Percentiles rank a stretch among this genome's conserved stretches.
phyloP scores from a whole-genome alignment of 2,329 filamentous ascomycete genomes.

The Alternaria conjuncta region DNA sequence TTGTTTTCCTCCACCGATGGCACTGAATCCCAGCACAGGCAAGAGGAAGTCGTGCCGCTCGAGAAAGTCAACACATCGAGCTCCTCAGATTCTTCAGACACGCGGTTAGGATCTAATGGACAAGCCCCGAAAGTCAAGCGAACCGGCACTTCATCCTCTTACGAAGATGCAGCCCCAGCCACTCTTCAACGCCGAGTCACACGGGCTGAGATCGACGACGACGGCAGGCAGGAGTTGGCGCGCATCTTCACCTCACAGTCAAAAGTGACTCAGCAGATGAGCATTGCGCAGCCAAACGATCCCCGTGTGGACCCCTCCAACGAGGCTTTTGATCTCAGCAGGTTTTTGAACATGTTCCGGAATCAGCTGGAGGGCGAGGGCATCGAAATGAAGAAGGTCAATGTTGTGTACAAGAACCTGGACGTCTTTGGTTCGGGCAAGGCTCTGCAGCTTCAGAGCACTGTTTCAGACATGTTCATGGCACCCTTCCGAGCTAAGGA shows the following conservation, averaged over 20 bases:
- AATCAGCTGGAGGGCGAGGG: constrained; percentile 62
- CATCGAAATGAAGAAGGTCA: constrained; percentile 60
- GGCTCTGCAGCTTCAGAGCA: constrained; percentile 72
- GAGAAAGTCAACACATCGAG: constrained; percentile 16
- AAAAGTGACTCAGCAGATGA: constrained; percentile 26
- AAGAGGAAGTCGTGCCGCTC: constrained; percentile 18
- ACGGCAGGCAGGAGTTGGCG: constrained; percentile 33
- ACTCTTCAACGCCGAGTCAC: constrained; percentile 23
- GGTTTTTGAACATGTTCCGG: constrained; percentile 59
- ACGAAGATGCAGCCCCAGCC: constrained; percentile 4
- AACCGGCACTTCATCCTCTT: constrained; percentile 6
- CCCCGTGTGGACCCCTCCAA: constrained; percentile 60
- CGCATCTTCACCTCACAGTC: constrained; percentile 36
- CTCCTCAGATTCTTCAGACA: constrained; percentile 31
- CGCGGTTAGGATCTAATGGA: constrained; percentile 19
- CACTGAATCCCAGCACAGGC: background rate
- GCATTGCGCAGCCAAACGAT: constrained; percentile 47
- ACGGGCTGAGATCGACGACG: constrained; percentile 30
- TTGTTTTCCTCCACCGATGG: background rate
- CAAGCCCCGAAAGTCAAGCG: constrained; percentile 10
- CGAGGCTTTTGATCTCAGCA: constrained; percentile 61
- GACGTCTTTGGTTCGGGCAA: constrained; percentile 71
- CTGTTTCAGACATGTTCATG: constrained; percentile 65
- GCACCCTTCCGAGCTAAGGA: constrained; percentile 65
- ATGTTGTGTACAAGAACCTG: constrained; percentile 69